These are phyloP conservation scores for Geranium incanum DNA, from an alignment of 441 rosid genomes.

Conservation along the genomic window DNA sequence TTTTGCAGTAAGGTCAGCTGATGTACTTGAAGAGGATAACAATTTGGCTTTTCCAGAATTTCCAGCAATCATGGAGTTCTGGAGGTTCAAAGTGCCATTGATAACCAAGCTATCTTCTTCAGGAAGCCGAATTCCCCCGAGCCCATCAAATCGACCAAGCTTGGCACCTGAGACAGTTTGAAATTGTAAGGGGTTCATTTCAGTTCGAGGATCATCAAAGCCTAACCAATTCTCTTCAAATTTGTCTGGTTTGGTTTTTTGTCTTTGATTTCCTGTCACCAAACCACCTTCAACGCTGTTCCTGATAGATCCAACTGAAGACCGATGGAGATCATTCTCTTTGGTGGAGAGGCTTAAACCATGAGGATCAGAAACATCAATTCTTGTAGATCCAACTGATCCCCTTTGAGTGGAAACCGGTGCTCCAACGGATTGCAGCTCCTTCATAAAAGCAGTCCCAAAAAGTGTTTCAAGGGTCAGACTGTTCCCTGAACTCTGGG, in stretches of 20 bases:
- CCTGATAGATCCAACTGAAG: conserved; percentile 30
- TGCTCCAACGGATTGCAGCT: conserved; percentile 72
- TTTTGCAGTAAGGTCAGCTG: conserved; percentile 49
- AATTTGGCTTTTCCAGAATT: conserved; percentile 44
- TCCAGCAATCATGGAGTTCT: conserved; percentile 31
- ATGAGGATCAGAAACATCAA: conserved; percentile 39
- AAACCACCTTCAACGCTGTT: conserved; percentile 31
- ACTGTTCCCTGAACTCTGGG: conserved; percentile 36
- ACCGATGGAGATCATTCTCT: conserved; percentile 31
- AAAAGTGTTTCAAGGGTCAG: conserved; percentile 90
- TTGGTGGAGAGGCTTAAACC: conserved; percentile 22
- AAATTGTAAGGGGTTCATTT: conserved; percentile 34
- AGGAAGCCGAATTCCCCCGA: conserved; percentile 34
- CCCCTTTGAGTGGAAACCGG: conserved; percentile 42
- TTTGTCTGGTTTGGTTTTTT: conserved; percentile 36
- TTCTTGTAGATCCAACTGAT: conserved; percentile 33
- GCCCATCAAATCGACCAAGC: conserved; percentile 33
- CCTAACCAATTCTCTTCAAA: conserved; percentile 39
- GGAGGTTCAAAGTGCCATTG: conserved; percentile 35
- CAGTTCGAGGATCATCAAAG: conserved; percentile 39
- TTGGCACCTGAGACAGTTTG: conserved; percentile 39
- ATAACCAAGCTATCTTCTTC: conserved; percentile 51
- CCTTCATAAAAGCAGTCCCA: conserved; percentile 92
- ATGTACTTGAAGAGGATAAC: conserved; percentile 27
- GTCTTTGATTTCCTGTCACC: conserved; percentile 37